phyloP scores from a whole-genome alignment of 2,329 filamentous ascomycete species.

The Chaetomium sp. region DNA sequence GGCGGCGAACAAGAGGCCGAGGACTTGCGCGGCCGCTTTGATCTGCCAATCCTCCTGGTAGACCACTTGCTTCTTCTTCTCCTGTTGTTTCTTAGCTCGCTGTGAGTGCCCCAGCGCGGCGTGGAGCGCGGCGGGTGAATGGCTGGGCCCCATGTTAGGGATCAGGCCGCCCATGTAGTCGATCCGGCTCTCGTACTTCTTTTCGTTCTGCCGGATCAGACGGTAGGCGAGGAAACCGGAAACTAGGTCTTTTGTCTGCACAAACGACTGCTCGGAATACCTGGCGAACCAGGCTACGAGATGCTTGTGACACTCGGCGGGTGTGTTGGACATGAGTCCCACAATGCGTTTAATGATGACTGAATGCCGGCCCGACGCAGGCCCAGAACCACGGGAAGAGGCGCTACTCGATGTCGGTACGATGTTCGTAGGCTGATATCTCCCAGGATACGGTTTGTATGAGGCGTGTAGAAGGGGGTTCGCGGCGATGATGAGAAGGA shows the following conservation, averaged over 20 bases:
- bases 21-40: constrained; percentile 74
- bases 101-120: constrained; percentile 64
- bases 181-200: constrained; percentile 60
- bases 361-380: constrained; percentile 68
- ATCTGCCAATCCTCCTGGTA: constrained; percentile 91
- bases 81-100: constrained; percentile 51
- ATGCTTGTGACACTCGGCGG: constrained; percentile 74
- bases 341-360: constrained; percentile 83
- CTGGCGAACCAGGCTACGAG: constrained; percentile 78
- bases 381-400: constrained; percentile 43
- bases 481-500: constrained; percentile 74
- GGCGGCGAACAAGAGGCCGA: constrained; percentile 79
- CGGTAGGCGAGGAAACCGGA: constrained; percentile 81
- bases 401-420: constrained; percentile 32
- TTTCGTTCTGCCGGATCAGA: constrained; percentile 69
- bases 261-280: constrained; percentile 67
- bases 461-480: constrained; percentile 72
- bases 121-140: constrained; percentile 70
- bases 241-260: constrained; percentile 73
- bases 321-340: constrained; percentile 75
- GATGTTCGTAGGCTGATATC: constrained; percentile 36
- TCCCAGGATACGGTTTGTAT: constrained; percentile 46
- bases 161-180: constrained; percentile 69
- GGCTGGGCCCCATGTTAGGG: constrained; percentile 69
- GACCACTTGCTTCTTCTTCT: constrained; percentile 57